Evolutionary conservation across 1,284 basidiomycete species (phyloP), one percentile per base, ranked within the genome.

Genomic region (Ceratobasidium theobromae): DNA sequence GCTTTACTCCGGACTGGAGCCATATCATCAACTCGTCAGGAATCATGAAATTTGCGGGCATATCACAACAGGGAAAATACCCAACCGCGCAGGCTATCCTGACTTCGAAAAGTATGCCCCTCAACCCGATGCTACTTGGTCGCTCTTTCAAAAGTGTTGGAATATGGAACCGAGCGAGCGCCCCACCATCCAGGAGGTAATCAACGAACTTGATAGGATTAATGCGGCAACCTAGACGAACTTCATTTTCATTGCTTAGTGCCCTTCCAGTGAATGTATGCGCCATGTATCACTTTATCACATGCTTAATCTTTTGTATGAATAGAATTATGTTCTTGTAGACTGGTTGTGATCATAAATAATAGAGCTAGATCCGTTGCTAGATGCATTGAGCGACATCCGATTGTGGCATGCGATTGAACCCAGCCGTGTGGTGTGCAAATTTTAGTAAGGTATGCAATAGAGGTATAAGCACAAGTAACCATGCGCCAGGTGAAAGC

Each of bases 131-230:
- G 35, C 25, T 25, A 49, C 48, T 16, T 62, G 58, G 58, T 12
- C 46, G 4, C 48, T 62, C 4, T 18, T 62, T 40, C 18, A 62
- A 28, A 62, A 49, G 16, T 62, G 58, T 35, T 62, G 48, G 58
- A 51, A 38, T 14, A 62, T 51, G 46, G 23, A 51, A 16, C 58
- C 58, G 21, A 35, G 18, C 16, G 33, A 62, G 18, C 45, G 58
- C 1, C 58, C 58, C 2, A 62, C 58, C 8, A 62, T 62, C 33
- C n/a, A 52, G 4, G n/a, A 62, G 23, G 58, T 62, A 16, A 28
- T 62, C 11, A 23, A 28, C 16, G 58, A 62, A 27, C 58, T 62
- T 25, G 46, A 62, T 2, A 6, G 8, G 11, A 62, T 62, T 35
- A 35, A 51, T 45, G 9, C 43, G 9, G 35, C 8, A 38, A 16